These are phyloP conservation scores for Crotalaria pallida DNA, from an alignment of 306 rosid genomes.

Conservation along the genomic window DNA sequence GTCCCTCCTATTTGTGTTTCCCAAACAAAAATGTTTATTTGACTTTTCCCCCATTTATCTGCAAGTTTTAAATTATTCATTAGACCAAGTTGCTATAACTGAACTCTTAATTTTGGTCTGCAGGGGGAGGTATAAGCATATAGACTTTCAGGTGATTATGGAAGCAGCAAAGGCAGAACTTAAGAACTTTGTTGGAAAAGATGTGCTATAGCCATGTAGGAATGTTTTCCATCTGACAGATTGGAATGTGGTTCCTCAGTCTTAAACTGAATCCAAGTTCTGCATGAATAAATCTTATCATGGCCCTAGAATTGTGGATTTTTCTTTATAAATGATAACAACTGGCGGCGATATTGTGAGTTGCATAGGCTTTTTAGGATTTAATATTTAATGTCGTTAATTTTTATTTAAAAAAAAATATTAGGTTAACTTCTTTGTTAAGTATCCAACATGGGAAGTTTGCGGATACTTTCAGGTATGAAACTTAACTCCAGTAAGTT, in stretches of 20 bases:
- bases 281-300: neutral
- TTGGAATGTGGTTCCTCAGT: conserved; percentile 4
- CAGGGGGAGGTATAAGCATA: conserved; percentile 88
- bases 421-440: too few species aligned
- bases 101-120: conserved; percentile 22
- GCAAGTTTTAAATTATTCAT: neutral
- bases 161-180: conserved; percentile 84
- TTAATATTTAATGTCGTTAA: too few species aligned
- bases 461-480: too few species aligned
- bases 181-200: conserved; percentile 50
- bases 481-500: too few species aligned
- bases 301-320: too few species aligned
- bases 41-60: neutral
- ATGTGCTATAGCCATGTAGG: conserved; percentile 26
- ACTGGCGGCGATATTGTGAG: too few species aligned
- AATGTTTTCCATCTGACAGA: conserved; percentile 14
- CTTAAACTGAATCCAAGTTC: conserved; percentile 7
- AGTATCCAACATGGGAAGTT: too few species aligned
- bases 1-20: neutral
- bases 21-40: neutral
- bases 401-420: too few species aligned
- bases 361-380: too few species aligned
- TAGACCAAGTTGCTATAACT: conserved; percentile 15
- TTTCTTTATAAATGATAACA: too few species aligned
- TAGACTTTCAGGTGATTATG: conserved; percentile 61